Evolutionary conservation across 495 filamentous ascomycete species (phyloP), one percentile per base, ranked within the genome.

Genomic region (Xylaria sp.): DNA sequence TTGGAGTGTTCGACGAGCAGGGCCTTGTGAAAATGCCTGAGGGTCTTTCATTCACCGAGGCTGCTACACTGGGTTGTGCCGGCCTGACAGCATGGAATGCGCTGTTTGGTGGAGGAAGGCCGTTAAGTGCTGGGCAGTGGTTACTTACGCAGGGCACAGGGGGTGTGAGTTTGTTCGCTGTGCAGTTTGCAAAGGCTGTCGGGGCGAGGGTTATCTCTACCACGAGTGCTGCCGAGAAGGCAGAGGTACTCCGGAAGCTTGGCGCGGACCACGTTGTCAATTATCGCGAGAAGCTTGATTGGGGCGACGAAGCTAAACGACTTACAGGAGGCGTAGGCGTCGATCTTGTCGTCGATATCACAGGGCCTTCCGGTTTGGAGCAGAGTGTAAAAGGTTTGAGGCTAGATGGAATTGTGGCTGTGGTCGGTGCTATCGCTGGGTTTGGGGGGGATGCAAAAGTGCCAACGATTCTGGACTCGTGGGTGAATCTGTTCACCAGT

Each of bases 251-350:
- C 2, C 72, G 77, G 61, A 71, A 67, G 26, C 81, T 88, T 14
- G 86, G 86, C 24, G 87, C 87, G 24, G 85, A 87, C 62, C 80
- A 81, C 53, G 82, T 84, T 33, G 71, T 84, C 59, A 92, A 92
- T 77, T 93, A 93, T 78, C 88, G 86, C 69, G 84, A 80, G 11
- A 83, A 87, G 41, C 75, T 83, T 0, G 85, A 87, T 73, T 93
- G 80, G 74, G 55, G 82, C 72, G 75, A 76, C 9, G 80, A 83
- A 74, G 24, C 50, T 29, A 53, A 53, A 29, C 9, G 12, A 11
- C 50, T 53, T 29, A 53, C 50, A 1, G 50, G 50, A 12, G 50
- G 50, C 48, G n/a, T 53, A 4, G 50, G 50, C 1, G 50, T 29
- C 11, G 50, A 53, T 4, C 50, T 53, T 53, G 50, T 53, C 6